These are phyloP conservation scores for Chaetothyriales sp. DNA, from an alignment of 2,329 filamentous ascomycete species.

Conservation along the genomic window DNA sequence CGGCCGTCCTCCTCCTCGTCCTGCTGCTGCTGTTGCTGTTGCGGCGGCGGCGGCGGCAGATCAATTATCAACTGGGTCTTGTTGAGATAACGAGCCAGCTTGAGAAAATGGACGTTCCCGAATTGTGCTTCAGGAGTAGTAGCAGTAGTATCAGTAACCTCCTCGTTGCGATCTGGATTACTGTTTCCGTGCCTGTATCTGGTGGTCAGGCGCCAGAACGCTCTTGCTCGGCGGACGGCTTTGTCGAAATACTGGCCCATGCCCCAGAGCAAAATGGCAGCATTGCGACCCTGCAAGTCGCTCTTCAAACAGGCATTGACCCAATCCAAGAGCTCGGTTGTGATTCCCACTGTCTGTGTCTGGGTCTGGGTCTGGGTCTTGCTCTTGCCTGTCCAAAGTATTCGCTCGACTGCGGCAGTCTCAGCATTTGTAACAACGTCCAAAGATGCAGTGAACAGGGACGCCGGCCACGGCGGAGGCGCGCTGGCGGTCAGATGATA, in stretches of 20 bases:
- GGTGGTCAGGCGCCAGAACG: conserved; percentile 8
- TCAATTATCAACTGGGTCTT: conserved; percentile 3
- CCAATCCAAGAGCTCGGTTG: conserved; percentile 11
- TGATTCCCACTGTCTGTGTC: background rate
- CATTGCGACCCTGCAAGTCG: conserved; percentile 10
- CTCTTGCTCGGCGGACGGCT: conserved; percentile 11
- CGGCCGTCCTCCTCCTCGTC: background rate
- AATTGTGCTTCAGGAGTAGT: background rate
- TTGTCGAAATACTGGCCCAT: conserved; percentile 14
- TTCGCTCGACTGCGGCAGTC: conserved; percentile 5
- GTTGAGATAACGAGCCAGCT: conserved; percentile 9
- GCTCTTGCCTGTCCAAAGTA: conserved; percentile 3
- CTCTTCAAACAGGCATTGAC: conserved; percentile 8
- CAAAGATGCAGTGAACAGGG: conserved; percentile 7
- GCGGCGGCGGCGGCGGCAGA: background rate
- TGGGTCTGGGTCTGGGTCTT: no score
- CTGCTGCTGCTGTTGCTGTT: background rate
- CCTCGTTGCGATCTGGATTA: background rate
- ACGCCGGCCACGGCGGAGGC: conserved; percentile 13
- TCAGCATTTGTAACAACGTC: conserved; percentile 10
- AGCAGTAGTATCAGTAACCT: background rate
- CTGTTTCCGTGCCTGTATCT: conserved; percentile 1
- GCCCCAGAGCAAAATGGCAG: conserved; percentile 13
- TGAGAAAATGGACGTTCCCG: conserved; percentile 2
- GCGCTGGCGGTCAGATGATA: conserved; percentile 9